Percentiles rank a stretch among this genome's conserved stretches.
Evolutionary conservation across 345 rosid species (phyloP).

Genomic region (Eutrema japonicum): DNA sequence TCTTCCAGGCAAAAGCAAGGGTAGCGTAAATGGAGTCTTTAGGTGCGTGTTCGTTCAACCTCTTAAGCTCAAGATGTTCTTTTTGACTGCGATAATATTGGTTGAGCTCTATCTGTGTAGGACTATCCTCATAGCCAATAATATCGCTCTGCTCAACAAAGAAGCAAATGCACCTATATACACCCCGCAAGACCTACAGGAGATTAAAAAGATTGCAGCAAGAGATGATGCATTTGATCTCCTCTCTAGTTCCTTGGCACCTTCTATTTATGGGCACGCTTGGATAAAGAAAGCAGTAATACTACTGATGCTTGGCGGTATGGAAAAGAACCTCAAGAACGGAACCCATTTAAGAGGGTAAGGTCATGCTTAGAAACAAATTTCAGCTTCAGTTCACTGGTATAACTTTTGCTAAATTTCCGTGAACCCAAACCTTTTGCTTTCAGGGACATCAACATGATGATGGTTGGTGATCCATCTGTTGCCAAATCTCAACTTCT

Average conservation of each 20-base stretch:
- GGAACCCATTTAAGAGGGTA: constrained; percentile 99
- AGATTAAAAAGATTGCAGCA: constrained; percentile 84
- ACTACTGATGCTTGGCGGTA: constrained; percentile 92
- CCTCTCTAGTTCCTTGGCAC: constrained; percentile 90
- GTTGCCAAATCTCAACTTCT: constrained; percentile 98
- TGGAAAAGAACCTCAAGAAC: constrained; percentile 91
- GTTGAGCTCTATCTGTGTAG: constrained; percentile 50
- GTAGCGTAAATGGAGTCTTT: constrained; percentile 96
- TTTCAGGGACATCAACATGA: constrained; percentile 94
- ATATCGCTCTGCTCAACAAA: constrained; percentile 88
- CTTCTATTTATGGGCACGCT: constrained; percentile 92
- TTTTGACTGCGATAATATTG: constrained; percentile 19
- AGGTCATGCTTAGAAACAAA: constrained; percentile 13
- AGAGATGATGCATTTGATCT: constrained; percentile 90
- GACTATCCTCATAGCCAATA: constrained; percentile 91
- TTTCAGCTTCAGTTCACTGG: constrained; percentile 19
- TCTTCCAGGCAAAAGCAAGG: constrained; percentile 92
- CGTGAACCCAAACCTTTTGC: constrained; percentile 14
- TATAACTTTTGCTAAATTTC: constrained; percentile 1
- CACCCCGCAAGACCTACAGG: constrained; percentile 73
- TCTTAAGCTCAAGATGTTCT: background rate
- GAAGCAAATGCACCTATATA: constrained; percentile 95
- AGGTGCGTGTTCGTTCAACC: constrained; percentile 52
- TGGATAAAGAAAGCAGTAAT: constrained; percentile 99
- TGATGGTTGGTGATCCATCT: constrained; percentile 99